Conservation (phyloP, 2,329 filamentous ascomycete species). For the Alternaria hordeiaustralica region DNA sequence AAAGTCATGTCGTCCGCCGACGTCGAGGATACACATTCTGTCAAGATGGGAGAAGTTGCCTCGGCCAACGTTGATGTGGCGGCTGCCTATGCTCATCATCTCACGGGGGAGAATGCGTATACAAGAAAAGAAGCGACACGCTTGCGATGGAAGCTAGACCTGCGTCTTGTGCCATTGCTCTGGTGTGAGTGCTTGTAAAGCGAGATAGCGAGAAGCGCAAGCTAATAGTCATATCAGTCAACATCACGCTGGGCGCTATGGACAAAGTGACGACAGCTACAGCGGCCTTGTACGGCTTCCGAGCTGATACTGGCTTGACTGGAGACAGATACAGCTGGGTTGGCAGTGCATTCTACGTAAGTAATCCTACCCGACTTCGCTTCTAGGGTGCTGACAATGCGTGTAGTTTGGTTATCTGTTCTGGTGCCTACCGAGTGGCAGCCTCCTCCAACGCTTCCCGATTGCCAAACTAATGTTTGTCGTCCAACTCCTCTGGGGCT, state of each 20-base stretch:
- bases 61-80: constrained; percentile 29
- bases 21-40: constrained; percentile 3
- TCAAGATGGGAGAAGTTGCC: constrained; percentile 9
- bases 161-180: constrained; percentile 50
- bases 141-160: constrained; percentile 53
- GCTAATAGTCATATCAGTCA: constrained; percentile 14
- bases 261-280: constrained; percentile 28
- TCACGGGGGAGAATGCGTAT: constrained; percentile 38
- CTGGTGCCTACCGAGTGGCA: constrained; percentile 25
- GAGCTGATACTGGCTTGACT: constrained; percentile 25
- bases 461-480: constrained; percentile 26
- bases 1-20: constrained; percentile 6
- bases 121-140: constrained; percentile 23
- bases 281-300: constrained; percentile 34
- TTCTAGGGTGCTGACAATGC: not conserved
- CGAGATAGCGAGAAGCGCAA: not conserved
- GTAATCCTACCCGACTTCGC: not conserved
- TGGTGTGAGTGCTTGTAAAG: constrained; percentile 26
- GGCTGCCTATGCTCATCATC: constrained; percentile 35
- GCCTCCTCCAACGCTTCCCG: constrained; percentile 26
- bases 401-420: constrained; percentile 29
- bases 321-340: constrained; percentile 35
- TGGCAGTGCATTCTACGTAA: constrained; percentile 23
- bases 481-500: constrained; percentile 20
- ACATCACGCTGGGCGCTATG: constrained; percentile 23